Evolutionary conservation across 1,284 basidiomycete genomes (phyloP), one percentile per base, ranked within the genome.

Genomic region (Sanghuangporus baumii): DNA sequence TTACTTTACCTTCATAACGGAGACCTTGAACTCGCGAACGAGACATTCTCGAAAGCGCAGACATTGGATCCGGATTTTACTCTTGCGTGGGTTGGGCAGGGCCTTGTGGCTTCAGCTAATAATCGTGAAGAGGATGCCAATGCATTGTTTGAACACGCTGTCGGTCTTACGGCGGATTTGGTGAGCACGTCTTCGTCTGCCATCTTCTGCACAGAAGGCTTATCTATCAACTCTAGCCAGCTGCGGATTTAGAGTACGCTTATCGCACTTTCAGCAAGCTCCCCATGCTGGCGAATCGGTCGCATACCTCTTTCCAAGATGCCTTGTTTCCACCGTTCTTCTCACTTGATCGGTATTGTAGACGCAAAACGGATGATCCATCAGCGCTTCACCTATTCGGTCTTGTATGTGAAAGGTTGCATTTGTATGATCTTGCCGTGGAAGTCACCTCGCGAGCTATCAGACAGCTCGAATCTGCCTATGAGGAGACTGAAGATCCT

Each of bases 11-110:
- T 96, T n/a, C 76, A 88, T 60, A 81, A 96, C 67, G 80, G 83
- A 34, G 96, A 99, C 72, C 70, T 81, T 0, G 90, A 94, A 63
- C 78, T 99, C 37, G 94, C 96, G 0, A 91, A 91, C 67, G 87
- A 96, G 71, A 88, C 91, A 1, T 87, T 99, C 69, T 83, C 89
- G 69, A 88, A 88, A 66, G 93, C 96, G 14, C 96, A 98, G 72
- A 89, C 89, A 11, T 79, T 96, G 20, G 94, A 98, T 76, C 94
- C 97, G 2, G 96, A 98, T 70, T 91, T 88, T 74, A 83, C 90
- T 0, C 73, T 87, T 34, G 88, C 94, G n/a, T 99, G 97, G 97
- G 82, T 97, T 14, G 97, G 96, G 0, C 95, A 96, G 72, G 94
- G 89, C 5, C 75, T 97, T 47, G 80, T 98, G 20, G 94, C 94